Evolutionary conservation across 1,284 basidiomycete genomes (phyloP).

Genomic region (Ceratobasidium sp.): DNA sequence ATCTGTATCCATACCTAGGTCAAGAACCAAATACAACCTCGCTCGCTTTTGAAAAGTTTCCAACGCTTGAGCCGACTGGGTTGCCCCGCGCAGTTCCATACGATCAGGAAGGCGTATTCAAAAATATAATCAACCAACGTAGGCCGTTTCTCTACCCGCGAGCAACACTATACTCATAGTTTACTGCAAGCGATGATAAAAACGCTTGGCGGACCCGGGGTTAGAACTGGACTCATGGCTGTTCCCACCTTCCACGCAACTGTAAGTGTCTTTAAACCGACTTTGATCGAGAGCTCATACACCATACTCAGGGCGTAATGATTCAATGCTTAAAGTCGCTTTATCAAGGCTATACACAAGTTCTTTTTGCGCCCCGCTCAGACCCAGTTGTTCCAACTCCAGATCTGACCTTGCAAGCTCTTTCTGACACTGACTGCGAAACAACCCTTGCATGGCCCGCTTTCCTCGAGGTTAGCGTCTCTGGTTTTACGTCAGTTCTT

Average conservation of each 20-base stretch:
- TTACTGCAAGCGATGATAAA: not conserved
- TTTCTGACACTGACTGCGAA: not conserved
- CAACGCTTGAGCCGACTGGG: constrained; percentile 1
- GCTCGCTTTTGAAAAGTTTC: not conserved
- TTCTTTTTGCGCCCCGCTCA: constrained; percentile 45
- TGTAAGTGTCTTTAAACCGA: not conserved
- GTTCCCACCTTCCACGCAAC: constrained; percentile 28
- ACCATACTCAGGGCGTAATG: constrained; percentile 2
- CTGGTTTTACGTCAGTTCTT: not conserved
- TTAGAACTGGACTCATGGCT: constrained; percentile 8
- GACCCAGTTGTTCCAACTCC: constrained; percentile 44
- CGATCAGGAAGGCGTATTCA: constrained; percentile 22
- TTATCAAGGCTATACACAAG: constrained; percentile 9
- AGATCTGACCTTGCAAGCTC: constrained; percentile 37
- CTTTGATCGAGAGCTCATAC: too few species aligned
- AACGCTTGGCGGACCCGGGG: not conserved
- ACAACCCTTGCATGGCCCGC: constrained; percentile 42
- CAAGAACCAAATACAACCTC: not conserved
- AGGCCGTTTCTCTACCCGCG: not conserved
- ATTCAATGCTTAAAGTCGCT: constrained; percentile 4
- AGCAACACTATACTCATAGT: too few species aligned
- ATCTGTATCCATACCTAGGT: not conserved
- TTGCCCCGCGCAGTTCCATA: constrained; percentile 1
- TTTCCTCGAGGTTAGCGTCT: constrained; percentile 44
- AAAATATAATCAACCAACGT: constrained; percentile 33